Evolutionary conservation across 768 basidiomycete species (phyloP).

Genomic region (Russula earlei): DNA sequence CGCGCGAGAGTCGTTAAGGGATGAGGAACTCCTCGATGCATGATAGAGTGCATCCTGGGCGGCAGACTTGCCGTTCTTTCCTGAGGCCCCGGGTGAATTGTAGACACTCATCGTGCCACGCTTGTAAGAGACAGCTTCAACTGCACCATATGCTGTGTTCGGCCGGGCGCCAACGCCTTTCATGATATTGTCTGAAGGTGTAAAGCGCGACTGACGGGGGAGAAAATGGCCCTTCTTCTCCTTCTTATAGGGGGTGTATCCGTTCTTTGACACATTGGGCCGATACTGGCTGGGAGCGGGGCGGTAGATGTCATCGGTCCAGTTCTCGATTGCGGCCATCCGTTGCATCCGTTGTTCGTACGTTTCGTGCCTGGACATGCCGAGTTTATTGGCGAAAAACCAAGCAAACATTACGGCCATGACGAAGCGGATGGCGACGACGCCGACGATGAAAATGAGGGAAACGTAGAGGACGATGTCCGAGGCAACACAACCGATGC

Average conservation of each 20-base stretch:
- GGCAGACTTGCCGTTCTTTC: constrained; percentile 42
- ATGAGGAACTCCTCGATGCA: constrained; percentile 75
- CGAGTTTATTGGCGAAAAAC: constrained; percentile 96
- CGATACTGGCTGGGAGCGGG: constrained; percentile 86
- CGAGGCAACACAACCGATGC: constrained; percentile 94
- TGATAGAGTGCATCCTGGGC: constrained; percentile 69
- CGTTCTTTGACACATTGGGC: constrained; percentile 76
- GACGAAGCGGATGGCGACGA: constrained; percentile 86
- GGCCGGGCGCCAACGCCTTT: constrained; percentile 47
- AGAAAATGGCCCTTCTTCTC: constrained; percentile 51
- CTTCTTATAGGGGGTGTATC: constrained; percentile 37
- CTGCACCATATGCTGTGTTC: constrained; percentile 54
- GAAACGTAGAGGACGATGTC: constrained; percentile 91
- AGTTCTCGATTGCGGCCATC: constrained; percentile 85
- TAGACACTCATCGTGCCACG: constrained; percentile 34
- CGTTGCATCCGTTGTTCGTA: constrained; percentile 88
- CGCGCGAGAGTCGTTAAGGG: constrained; percentile 46
- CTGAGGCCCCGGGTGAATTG: constrained; percentile 25
- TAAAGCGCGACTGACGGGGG: constrained; percentile 64
- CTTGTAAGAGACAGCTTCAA: constrained; percentile 55
- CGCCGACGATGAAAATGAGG: constrained; percentile 94
- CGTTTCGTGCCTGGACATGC: constrained; percentile 87
- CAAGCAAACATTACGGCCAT: constrained; percentile 98
- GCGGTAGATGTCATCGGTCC: constrained; percentile 92
- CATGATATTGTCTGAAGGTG: constrained; percentile 55